Evolutionary conservation across 2,329 filamentous ascomycete species (phyloP).

Genomic region (Coniochaeta sp.): DNA sequence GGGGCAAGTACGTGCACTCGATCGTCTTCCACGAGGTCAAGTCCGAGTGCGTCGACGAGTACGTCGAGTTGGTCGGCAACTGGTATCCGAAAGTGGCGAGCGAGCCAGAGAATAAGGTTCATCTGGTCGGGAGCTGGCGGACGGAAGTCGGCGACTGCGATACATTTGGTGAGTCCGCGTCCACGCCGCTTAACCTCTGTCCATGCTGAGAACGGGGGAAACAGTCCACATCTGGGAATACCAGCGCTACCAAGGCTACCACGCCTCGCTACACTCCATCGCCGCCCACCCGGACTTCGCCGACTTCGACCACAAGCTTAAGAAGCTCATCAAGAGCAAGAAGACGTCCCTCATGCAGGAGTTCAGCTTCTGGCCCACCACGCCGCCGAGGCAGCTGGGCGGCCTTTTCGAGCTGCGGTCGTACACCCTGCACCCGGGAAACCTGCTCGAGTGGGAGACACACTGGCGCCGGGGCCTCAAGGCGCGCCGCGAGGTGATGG

Average conservation of each 20-base stretch:
- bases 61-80: slow-evolving; percentile 76
- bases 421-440: slow-evolving; percentile 92
- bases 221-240: slow-evolving; percentile 99
- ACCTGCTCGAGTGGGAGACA: slow-evolving; percentile 96
- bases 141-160: slow-evolving; percentile 97
- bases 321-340: slow-evolving; percentile 77
- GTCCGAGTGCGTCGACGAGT: slow-evolving; percentile 92
- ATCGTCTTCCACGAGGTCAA: slow-evolving; percentile 96
- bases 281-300: slow-evolving; percentile 75
- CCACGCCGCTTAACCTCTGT: not conserved
- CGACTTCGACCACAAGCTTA: slow-evolving; percentile 78
- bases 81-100: slow-evolving; percentile 92
- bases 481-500: slow-evolving; percentile 93
- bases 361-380: slow-evolving; percentile 99
- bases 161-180: slow-evolving; percentile 67
- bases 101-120: slow-evolving; percentile 82
- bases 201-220: not conserved
- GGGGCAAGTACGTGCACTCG: slow-evolving; percentile 97
- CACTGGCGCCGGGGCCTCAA: slow-evolving; percentile 92
- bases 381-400: slow-evolving; percentile 78
- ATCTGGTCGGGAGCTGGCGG: slow-evolving; percentile 95
- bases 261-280: slow-evolving; percentile 82
- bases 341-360: slow-evolving; percentile 95
- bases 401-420: slow-evolving; percentile 94
- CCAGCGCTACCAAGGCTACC: slow-evolving; percentile 92